These are phyloP conservation scores for Fusarium armeniacum DNA, from an alignment of 2,329 filamentous ascomycete species.

Conservation along the genomic window DNA sequence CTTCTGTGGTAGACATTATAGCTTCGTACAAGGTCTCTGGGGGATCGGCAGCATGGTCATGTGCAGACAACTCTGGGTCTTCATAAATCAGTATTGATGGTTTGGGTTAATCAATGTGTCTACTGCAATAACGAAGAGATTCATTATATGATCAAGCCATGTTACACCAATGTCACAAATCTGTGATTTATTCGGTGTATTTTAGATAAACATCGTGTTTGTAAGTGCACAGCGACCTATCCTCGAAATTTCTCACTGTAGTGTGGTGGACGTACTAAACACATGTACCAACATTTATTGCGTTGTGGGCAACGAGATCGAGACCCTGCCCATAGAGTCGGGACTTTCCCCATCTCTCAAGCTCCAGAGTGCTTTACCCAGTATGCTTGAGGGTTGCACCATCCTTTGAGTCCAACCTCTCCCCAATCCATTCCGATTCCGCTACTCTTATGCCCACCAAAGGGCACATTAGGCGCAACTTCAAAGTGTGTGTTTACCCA, in stretches of 20 bases:
- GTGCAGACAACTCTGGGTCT: slow-evolving; percentile 59
- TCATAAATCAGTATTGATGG: not conserved
- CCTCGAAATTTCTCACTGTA: not conserved
- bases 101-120: not conserved
- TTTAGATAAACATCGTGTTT: not conserved
- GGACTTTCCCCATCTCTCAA: fast-evolving
- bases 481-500: slow-evolving; percentile 70
- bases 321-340: not conserved
- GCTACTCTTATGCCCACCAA: slow-evolving; percentile 66
- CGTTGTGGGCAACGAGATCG: not conserved
- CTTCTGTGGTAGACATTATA: slow-evolving; percentile 55
- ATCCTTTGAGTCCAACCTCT: slow-evolving; percentile 36
- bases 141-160: not conserved
- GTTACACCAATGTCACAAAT: not conserved
- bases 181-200: not conserved
- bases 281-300: not conserved
- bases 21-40: slow-evolving; percentile 53
- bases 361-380: slow-evolving; percentile 10
- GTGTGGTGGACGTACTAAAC: too few relatives aligned
- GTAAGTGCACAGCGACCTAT: not conserved
- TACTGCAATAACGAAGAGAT: not conserved
- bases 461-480: slow-evolving; percentile 56
- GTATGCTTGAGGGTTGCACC: slow-evolving; percentile 21
- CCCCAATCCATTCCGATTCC: slow-evolving; percentile 65
- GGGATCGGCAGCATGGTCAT: slow-evolving; percentile 58